Conservation (phyloP, 768 basidiomycete genomes). For the Strobilomyces dryophilus region DNA sequence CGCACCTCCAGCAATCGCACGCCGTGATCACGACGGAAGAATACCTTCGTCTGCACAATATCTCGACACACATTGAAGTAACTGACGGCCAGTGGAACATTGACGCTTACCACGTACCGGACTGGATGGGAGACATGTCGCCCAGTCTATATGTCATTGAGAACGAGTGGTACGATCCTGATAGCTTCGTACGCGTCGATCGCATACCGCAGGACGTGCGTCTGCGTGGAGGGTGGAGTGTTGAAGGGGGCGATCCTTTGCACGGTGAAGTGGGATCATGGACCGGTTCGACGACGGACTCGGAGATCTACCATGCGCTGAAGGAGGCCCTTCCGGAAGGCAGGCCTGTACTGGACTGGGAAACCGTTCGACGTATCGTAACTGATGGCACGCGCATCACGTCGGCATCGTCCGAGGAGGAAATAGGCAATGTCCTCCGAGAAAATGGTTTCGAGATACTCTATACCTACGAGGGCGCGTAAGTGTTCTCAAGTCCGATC, state of each 20-base stretch:
- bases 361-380: slow-evolving; percentile 17
- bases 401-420: slow-evolving; percentile 21
- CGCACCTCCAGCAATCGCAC: slow-evolving; percentile 34
- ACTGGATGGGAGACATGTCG: slow-evolving; percentile 9
- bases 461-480: slow-evolving; percentile 40
- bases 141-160: slow-evolving; percentile 33
- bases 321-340: slow-evolving; percentile 5
- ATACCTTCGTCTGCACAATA: slow-evolving; percentile 39
- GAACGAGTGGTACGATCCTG: slow-evolving; percentile 38
- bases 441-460: slow-evolving; percentile 39
- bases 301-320: slow-evolving; percentile 19
- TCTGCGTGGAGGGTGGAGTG: slow-evolving; percentile 29
- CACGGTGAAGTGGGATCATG: slow-evolving; percentile 19
- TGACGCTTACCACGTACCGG: slow-evolving; percentile 29
- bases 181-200: slow-evolving; percentile 34
- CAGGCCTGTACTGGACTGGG: slow-evolving; percentile 25
- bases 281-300: slow-evolving; percentile 9
- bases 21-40: slow-evolving; percentile 39
- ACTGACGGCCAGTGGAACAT: slow-evolving; percentile 37
- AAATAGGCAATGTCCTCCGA: slow-evolving; percentile 31
- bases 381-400: slow-evolving; percentile 19
- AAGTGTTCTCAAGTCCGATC: slow-evolving; percentile 15
- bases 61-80: slow-evolving; percentile 31
- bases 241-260: slow-evolving; percentile 9
- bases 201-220: slow-evolving; percentile 30